Evolutionary conservation across 2,329 filamentous ascomycete genomes (phyloP), one percentile per base, ranked within the genome.

Genomic region (Dryadomyces quercivorus): DNA sequence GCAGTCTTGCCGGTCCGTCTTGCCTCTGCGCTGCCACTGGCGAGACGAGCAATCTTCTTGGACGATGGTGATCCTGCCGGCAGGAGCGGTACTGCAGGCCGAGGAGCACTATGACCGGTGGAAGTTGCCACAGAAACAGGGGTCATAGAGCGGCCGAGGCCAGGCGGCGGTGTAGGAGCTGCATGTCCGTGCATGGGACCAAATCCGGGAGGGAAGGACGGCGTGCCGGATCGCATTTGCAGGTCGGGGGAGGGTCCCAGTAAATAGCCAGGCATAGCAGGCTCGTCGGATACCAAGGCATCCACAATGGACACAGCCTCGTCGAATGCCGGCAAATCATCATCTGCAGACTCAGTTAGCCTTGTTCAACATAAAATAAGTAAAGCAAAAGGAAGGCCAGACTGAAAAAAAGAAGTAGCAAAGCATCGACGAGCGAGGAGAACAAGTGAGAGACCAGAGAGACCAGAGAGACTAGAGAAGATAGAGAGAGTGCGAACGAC

Each of bases 251-350:
- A 62, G 20, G 16, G 16, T 9, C 55, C 49, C 20, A 55, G 54
- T 0, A 50, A 21, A 18, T 52, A 58, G 21, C 51, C 43, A 6
- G 52, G 31, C 36, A 47, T 40, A 16, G 18, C 22, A 4, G 57
- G 54, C n/a, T 78, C 70, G 62, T 88, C 84, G 21, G 82, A 79
- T 13, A 88, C 84, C 4, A 88, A 69, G 3, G 82, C 82, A 64
- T 87, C 84, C 44, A 88, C 79, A n/a, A 78, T 82, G 46, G 74
- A 73, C 2, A 74, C 75, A 13, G 76, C 82, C 59, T 84, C 81
- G 58, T 83, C 80, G 48, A 84, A 70, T 12, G 75, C 77, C 56
- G 74, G 71, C n/a, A 81, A 67, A 51, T 81, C 77, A 63, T 85
- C 81, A 68, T 85, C 83, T 86, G 16, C 21, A 26, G n/a, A 49